A percentile compares a stretch with the other conserved stretches of the same genome.
phyloP scores from a whole-genome alignment of 148 eudicot species.

The Nyssa sinensis region DNA sequence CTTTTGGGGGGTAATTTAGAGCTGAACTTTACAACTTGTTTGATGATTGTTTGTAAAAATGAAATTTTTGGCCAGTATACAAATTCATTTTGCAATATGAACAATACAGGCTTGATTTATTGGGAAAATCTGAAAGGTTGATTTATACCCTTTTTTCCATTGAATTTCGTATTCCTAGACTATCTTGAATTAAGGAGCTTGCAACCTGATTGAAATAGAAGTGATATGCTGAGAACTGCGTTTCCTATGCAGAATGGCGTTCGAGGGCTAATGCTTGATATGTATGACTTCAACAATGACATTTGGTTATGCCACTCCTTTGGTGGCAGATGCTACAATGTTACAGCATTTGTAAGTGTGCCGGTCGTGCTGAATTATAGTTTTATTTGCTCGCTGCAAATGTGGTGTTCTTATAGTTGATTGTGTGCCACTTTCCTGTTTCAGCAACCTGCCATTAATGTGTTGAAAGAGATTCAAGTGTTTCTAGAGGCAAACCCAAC shows the following conservation, averaged over 20 bases:
- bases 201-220: background rate
- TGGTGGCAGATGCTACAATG: slow-evolving; percentile 67
- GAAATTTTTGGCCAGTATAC: background rate
- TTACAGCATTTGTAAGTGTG: slow-evolving; percentile 82
- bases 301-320: slow-evolving; percentile 92
- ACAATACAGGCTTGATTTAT: background rate
- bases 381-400: background rate
- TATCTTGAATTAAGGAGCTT: no score
- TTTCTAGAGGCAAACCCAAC: slow-evolving; percentile 67
- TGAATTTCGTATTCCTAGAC: background rate
- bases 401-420: background rate
- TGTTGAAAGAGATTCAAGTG: slow-evolving; percentile 60
- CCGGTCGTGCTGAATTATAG: background rate
- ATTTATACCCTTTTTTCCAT: background rate
- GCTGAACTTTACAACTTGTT: no score
- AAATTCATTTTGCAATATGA: background rate
- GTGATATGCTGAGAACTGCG: background rate
- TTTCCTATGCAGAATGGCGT: slow-evolving; percentile 78
- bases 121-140: background rate
- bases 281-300: slow-evolving; percentile 81
- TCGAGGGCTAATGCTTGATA: slow-evolving; percentile 93
- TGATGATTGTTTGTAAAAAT: no score
- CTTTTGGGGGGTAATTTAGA: no score
- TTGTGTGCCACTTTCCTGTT: background rate
- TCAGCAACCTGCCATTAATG: slow-evolving; percentile 91